Evolutionary conservation across 2,329 filamentous ascomycete genomes (phyloP).

Genomic region (Fusarium verticillioides): DNA sequence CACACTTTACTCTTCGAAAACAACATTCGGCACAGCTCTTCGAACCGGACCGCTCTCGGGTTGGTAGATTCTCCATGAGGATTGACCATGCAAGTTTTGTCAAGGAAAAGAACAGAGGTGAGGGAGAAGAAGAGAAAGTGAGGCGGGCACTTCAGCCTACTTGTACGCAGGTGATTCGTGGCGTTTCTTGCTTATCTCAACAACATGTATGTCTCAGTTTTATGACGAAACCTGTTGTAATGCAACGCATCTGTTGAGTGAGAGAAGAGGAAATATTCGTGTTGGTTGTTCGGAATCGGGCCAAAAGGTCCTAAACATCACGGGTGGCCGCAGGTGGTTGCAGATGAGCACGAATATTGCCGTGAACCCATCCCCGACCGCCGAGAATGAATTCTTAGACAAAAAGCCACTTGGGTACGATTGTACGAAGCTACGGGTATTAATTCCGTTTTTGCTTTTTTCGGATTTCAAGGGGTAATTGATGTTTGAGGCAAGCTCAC

Average conservation of each 20-base stretch:
- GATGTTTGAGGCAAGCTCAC: neutral
- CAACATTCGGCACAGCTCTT: conserved; percentile 56
- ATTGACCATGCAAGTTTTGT: neutral
- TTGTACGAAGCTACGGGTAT: neutral
- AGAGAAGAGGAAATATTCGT: neutral
- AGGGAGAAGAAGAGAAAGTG: neutral
- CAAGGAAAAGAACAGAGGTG: neutral
- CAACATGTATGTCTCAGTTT: conserved; percentile 1
- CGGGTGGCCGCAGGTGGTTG: neutral
- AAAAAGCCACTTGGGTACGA: neutral
- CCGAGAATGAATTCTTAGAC: neutral
- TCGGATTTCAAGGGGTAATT: neutral
- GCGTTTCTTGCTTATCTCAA: neutral
- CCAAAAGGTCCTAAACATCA: neutral
- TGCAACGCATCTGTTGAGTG: neutral
- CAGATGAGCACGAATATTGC: neutral
- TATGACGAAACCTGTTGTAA: neutral
- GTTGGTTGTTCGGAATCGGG: neutral
- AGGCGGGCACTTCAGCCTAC: neutral
- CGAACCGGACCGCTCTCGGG: conserved; percentile 48
- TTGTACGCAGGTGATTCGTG: neutral
- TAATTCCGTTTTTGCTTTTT: neutral
- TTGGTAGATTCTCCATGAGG: conserved; percentile 16
- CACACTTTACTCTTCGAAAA: conserved; percentile 61
- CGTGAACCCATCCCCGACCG: neutral